Conservation (phyloP, 2,329 filamentous ascomycete species). For the Zasmidium citrigriseum region DNA sequence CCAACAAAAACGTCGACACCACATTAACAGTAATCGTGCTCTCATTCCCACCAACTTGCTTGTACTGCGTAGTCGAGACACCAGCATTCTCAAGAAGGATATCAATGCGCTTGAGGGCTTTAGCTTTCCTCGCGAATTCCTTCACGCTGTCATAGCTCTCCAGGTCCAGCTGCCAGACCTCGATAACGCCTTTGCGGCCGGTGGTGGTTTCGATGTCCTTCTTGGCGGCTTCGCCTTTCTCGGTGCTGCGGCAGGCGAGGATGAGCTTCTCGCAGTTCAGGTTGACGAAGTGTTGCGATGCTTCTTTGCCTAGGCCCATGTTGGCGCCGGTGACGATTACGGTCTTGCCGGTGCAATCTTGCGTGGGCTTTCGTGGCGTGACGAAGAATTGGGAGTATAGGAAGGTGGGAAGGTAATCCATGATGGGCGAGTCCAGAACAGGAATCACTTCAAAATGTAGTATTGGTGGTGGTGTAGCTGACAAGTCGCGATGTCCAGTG, state of each 20-base stretch:
- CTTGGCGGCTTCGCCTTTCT: constrained; percentile 49
- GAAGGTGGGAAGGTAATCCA: constrained; percentile 30
- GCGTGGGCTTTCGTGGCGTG: constrained; percentile 36
- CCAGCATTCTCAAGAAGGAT: constrained; percentile 43
- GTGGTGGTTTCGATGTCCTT: constrained; percentile 41
- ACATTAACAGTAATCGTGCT: constrained; percentile 55
- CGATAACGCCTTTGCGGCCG: constrained; percentile 36
- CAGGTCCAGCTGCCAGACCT: constrained; percentile 52
- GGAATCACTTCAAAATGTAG: no score
- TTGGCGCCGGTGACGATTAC: constrained; percentile 54
- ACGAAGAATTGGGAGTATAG: constrained; percentile 44
- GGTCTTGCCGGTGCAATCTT: constrained; percentile 29
- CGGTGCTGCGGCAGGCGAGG: constrained; percentile 44
- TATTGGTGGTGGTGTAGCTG: no score
- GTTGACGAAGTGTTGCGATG: constrained; percentile 44
- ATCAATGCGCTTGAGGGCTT: constrained; percentile 37
- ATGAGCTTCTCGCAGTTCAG: constrained; percentile 47
- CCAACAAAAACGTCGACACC: constrained; percentile 54
- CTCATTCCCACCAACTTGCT: constrained; percentile 48
- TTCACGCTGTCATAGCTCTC: constrained; percentile 41
- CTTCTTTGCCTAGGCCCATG: constrained; percentile 49
- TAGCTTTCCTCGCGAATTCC: constrained; percentile 36
- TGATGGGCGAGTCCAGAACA: constrained; percentile 5
- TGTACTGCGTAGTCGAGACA: constrained; percentile 39
- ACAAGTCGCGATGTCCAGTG: no score